Base-by-base conservation (phyloP, 768 basidiomycete genomes). In the Boletus rufocinnamomeus region DNA sequence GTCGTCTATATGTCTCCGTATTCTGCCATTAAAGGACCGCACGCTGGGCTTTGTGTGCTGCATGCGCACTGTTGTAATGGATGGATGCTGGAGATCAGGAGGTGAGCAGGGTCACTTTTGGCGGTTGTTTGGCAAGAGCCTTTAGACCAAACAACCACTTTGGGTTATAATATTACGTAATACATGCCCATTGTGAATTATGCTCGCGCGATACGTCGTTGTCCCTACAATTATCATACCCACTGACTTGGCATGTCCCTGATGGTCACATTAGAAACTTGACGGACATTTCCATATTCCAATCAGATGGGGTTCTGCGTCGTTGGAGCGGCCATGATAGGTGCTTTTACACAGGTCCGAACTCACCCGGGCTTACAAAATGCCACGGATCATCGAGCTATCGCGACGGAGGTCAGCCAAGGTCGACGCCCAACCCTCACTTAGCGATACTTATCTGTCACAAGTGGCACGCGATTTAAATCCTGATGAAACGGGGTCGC, bases 111-210 rank as follows among this genome's bases (percentile, higher is more conserved):
- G 13, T 34, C 11, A 13, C 4, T 13, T 34, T 28, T 28, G 32
- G 32, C 32, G 32, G 32, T 34, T 41, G 47, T 62, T 62, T 61
- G 55, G 38, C 40, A 61, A 65, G 30, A 43, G 44, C 40, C 9
- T 63, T 40, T 17, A 7, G 17, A 32, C 30, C 48, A 49, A 49
- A 49, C 30, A 32, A 32, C 25, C 23, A 7, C 21, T 16, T 23
- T 23, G 21, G 11, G 10, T 11, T 6, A 13, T 7, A 14, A n/a
- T n/a, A n/a, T n/a, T n/a, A n/a, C n/a, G n/a, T n/a, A n/a, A 8
- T 2, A 17, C 37, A 17, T 27, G 27, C 5, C 14, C 16, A 23
- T 19, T 2, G 13, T 38, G 1, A n/a, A 38, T 17, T 17, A 16
- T 7, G 7, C 44, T 37, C 25, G 13, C 35, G 10, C 23, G 37